A percentile compares a stretch with the other conserved stretches of the same genome.
Conservation (phyloP, 2,329 filamentous ascomycete genomes). For the Monosporascus sp. region DNA sequence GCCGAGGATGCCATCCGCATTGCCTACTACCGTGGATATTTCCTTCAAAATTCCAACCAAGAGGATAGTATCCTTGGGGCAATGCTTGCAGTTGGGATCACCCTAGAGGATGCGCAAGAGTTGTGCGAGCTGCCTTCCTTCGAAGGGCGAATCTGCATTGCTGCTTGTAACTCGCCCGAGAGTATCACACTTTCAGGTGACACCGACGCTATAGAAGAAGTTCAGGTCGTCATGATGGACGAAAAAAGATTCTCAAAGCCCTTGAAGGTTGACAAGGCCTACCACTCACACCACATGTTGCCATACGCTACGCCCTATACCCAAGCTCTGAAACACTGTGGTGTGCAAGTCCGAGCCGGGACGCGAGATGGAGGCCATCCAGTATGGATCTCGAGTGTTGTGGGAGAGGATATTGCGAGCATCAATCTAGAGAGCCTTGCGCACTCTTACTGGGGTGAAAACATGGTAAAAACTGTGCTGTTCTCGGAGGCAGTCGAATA, state of each 20-base stretch:
- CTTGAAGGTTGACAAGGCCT: constrained; percentile 13
- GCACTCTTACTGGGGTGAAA: constrained; percentile 28
- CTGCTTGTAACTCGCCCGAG: constrained; percentile 13
- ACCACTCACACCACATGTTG: constrained; percentile 16
- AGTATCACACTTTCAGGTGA: constrained; percentile 15
- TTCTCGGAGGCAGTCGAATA: too few species aligned
- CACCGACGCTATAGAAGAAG: constrained; percentile 7
- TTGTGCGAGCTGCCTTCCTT: too few species aligned
- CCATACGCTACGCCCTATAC: background rate
- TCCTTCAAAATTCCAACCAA: too few species aligned
- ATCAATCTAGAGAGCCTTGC: background rate
- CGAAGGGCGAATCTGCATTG: too few species aligned
- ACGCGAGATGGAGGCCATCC: too few species aligned
- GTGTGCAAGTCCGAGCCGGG: background rate
- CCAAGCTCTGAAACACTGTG: background rate
- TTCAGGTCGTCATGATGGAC: constrained; percentile 5
- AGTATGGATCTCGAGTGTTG: constrained; percentile 6
- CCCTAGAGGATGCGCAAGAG: too few species aligned
- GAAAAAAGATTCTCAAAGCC: constrained; percentile 10
- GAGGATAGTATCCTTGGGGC: too few species aligned
- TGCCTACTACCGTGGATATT: too few species aligned
- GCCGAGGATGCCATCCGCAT: too few species aligned
- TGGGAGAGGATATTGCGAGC: background rate
- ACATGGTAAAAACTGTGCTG: constrained; percentile 28
- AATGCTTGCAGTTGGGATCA: too few species aligned